A percentile compares a stretch with the other conserved stretches of the same genome.
These are phyloP conservation scores for Geosmithia putterillii DNA, from an alignment of 2,329 filamentous ascomycete species.

Conservation along the genomic window DNA sequence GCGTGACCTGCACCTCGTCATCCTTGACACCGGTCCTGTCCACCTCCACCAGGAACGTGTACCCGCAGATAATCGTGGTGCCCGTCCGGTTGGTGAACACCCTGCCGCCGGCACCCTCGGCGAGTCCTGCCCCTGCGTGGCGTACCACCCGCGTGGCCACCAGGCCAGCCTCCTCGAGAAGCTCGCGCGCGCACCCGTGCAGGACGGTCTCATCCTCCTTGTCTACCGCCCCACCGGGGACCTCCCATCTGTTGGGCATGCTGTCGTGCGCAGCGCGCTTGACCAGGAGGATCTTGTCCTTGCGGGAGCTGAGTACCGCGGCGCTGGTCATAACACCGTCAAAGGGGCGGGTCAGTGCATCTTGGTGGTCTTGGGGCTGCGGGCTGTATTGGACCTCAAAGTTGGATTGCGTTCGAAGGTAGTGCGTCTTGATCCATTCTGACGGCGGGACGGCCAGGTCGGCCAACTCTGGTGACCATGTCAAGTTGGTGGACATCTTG, in stretches of 20 bases:
- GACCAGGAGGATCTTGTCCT: constrained; percentile 23
- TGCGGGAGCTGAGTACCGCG: no score
- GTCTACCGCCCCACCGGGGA: constrained; percentile 35
- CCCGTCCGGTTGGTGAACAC: constrained; percentile 21
- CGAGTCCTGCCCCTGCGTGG: constrained; percentile 15
- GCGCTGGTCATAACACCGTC: no score
- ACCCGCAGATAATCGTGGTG: constrained; percentile 14
- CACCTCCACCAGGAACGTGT: constrained; percentile 24
- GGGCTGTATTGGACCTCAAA: no score
- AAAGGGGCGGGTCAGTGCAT: no score
- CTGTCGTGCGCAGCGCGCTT: constrained; percentile 31
- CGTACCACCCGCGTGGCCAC: constrained; percentile 13
- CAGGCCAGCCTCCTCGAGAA: constrained; percentile 34
- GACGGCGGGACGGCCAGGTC: no score
- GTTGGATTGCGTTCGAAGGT: no score
- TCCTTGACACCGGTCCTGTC: constrained; percentile 10
- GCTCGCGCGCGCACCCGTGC: constrained; percentile 29
- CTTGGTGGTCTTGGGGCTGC: no score
- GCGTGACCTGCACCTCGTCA: constrained; percentile 12
- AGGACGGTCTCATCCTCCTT: constrained; percentile 26
- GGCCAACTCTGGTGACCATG: no score
- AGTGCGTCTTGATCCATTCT: no score
- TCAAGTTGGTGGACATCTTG: no score
- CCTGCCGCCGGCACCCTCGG: constrained; percentile 11
- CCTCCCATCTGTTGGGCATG: constrained; percentile 33